A percentile compares a stretch with the other conserved stretches of the same genome.
Evolutionary conservation across 2,329 filamentous ascomycete genomes (phyloP).

Genomic region (Penicillium aurantiogriseum): DNA sequence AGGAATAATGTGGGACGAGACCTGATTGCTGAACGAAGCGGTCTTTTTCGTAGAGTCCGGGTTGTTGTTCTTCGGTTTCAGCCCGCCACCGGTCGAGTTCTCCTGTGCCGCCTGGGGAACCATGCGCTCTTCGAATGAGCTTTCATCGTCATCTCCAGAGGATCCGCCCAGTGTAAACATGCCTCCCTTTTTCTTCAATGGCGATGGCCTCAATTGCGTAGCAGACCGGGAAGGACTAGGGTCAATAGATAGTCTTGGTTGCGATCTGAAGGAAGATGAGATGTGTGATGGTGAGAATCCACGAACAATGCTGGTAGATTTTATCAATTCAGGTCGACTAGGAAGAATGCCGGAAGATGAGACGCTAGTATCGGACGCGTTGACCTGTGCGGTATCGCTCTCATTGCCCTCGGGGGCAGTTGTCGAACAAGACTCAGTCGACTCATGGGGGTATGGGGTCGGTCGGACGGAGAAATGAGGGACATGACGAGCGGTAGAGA

Average conservation of each 20-base stretch:
- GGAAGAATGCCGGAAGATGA: slow-evolving; percentile 51
- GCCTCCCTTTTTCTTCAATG: slow-evolving; percentile 64
- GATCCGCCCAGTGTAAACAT: slow-evolving; percentile 75
- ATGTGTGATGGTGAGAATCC: slow-evolving; percentile 79
- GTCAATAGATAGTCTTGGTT: slow-evolving; percentile 54
- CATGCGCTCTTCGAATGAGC: slow-evolving; percentile 66
- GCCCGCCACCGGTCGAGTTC: slow-evolving; percentile 55
- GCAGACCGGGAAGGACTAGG: slow-evolving; percentile 56
- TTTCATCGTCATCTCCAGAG: slow-evolving; percentile 79
- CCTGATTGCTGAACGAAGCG: slow-evolving; percentile 76
- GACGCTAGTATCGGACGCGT: slow-evolving; percentile 61
- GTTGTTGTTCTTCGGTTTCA: slow-evolving; percentile 38
- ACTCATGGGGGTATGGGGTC: slow-evolving; percentile 39
- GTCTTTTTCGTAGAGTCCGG: slow-evolving; percentile 63
- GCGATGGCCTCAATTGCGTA: slow-evolving; percentile 57
- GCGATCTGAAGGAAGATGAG: slow-evolving; percentile 66
- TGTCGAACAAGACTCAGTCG: slow-evolving; percentile 62
- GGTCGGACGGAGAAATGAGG: slow-evolving; percentile 29
- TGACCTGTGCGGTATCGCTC: slow-evolving; percentile 43
- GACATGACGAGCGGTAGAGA: slow-evolving; percentile 31
- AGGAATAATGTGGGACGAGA: slow-evolving; percentile 65
- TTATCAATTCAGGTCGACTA: slow-evolving; percentile 51
- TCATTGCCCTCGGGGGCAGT: slow-evolving; percentile 47
- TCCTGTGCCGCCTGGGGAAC: slow-evolving; percentile 50
- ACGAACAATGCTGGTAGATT: slow-evolving; percentile 69